Evolutionary conservation across 2,329 filamentous ascomycete species (phyloP), one percentile per base, ranked within the genome.

Genomic region (Apiospora arundinis): DNA sequence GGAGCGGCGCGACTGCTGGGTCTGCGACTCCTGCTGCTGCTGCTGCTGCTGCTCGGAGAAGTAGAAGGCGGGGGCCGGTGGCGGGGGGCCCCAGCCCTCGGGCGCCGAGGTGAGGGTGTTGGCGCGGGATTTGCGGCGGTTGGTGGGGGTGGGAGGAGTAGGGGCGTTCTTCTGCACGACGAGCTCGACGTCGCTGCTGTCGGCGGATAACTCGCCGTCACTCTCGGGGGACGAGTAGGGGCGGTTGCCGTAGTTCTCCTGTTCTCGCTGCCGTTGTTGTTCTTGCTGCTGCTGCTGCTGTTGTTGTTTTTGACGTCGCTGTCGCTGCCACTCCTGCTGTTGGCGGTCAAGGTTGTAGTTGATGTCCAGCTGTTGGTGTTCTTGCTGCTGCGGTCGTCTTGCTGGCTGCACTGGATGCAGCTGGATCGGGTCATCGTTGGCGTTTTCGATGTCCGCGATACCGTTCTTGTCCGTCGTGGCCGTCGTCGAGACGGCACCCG

Each of bases 181-280:
- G 28, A 63, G 56, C 56, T 63, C 56, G 56, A 40, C 9, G 18
- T 63, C 56, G 56, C 56, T 63, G 52, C 52, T 60, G 52, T 21
- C 16, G 28, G 28, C 16, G 18, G 28, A n/a, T 4, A 12, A 0
- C 6, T 18, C 32, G 28, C 18, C 28, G 3, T n/a, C 18, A 28
- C 56, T 63, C 18, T 63, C 56, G 28, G 56, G 56, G 18, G 32
- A 4, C 8, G 56, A 63, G 56, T 40, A 11, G 3, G 56, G 56
- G 8, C 56, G 56, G 56, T 14, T 40, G 32, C n/a, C 12, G 52
- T 12, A 4, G 2, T 45, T 5, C 11, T 16, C 12, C 42, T 40
- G 28, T 21, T 37, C 18, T 4, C 28, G 23, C 12, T 25, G 49
- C 2, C 11, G 23, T 16, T 14, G 23, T 11, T 16, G 46, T 5